phyloP scores from a whole-genome alignment of 2,329 filamentous ascomycete species.

The Trematosphaeria pertusa region DNA sequence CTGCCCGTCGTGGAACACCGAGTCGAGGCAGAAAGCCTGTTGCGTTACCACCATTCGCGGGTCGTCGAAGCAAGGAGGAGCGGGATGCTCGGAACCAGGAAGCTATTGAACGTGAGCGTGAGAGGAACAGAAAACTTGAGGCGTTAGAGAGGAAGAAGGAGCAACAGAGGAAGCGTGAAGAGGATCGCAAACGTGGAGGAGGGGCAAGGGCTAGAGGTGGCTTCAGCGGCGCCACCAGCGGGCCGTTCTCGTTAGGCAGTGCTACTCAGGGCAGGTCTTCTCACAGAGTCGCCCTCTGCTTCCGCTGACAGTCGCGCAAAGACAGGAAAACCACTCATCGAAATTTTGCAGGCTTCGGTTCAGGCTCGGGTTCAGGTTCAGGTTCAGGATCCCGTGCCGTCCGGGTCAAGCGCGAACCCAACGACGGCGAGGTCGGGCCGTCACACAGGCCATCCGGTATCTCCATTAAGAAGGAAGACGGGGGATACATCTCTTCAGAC shows the following conservation, averaged over 20 bases:
- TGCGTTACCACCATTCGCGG: slow-evolving; percentile 51
- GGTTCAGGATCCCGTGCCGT: slow-evolving; percentile 40
- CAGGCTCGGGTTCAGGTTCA: slow-evolving; percentile 35
- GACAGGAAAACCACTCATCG: slow-evolving; percentile 30
- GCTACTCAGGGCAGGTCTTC: slow-evolving; percentile 31
- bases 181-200: slow-evolving; percentile 29
- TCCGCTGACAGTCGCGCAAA: slow-evolving; percentile 18
- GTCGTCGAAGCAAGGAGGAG: slow-evolving; percentile 53
- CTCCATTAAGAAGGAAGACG: slow-evolving; percentile 40
- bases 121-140: slow-evolving; percentile 44
- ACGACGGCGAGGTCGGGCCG: slow-evolving; percentile 26
- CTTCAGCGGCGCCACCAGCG: slow-evolving; percentile 50
- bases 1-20: slow-evolving; percentile 34
- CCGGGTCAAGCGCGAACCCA: slow-evolving; percentile 41
- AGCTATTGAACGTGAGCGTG: slow-evolving; percentile 47
- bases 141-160: slow-evolving; percentile 34
- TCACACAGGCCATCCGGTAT: slow-evolving; percentile 17
- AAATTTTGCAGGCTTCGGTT: slow-evolving; percentile 30
- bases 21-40: slow-evolving; percentile 36
- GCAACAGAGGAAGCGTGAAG: slow-evolving; percentile 28
- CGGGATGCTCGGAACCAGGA: slow-evolving; percentile 52
- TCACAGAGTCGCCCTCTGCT: background rate
- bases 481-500: slow-evolving; percentile 56
- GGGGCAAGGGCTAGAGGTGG: slow-evolving; percentile 50
- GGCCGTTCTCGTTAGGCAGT: slow-evolving; percentile 50